Evolutionary conservation across 1,284 basidiomycete species (phyloP), one percentile per base, ranked within the genome.

Genomic region (Mycosarcoma maydis): DNA sequence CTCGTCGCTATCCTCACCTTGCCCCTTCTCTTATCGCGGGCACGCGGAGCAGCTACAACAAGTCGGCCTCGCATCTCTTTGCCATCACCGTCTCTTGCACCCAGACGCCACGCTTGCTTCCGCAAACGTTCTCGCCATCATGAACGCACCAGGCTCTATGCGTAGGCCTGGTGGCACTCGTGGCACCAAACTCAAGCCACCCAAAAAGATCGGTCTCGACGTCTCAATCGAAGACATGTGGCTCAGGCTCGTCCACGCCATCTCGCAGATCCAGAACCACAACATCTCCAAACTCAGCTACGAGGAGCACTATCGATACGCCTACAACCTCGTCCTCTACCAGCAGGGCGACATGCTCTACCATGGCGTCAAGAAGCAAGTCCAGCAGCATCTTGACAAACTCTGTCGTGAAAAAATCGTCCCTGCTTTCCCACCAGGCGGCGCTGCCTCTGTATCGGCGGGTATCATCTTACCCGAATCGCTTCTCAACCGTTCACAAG

Each of bases 201-300:
- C 67, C 22, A 70, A 70, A 23, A 70, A 79, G 77, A 57, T 68
- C 29, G 80, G 80, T 23, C 72, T 75, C 27, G 66, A 75, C 6
- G 40, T 80, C 37, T 61, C 76, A 0, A 54, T 72, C 39, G 71
- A 78, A 17, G 78, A 80, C 17, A 78, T 79, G 76, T 94, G 92
- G 91, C 78, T 85, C 19, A 86, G 87, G 68, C 85, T 96, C 14
- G 86, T 90, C 17, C 85, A 85, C 53, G 97, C 97, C 71, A 94
- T 99, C 73, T 87, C 88, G 56, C 92, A 97, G 85, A 98, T 99
- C 55, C 92, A 96, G 82, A 91, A 92, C 74, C 92, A 96, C 84
- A 92, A 96, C 83, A 92, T 93, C 7, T 89, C 89, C 53, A 90
- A 89, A 77, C 88, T 99, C 26, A 96, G 92, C 14, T 98, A 94